Evolutionary conservation across 352 stramenopile genomes (phyloP).

Genomic region (Phytophthora kernoviae): DNA sequence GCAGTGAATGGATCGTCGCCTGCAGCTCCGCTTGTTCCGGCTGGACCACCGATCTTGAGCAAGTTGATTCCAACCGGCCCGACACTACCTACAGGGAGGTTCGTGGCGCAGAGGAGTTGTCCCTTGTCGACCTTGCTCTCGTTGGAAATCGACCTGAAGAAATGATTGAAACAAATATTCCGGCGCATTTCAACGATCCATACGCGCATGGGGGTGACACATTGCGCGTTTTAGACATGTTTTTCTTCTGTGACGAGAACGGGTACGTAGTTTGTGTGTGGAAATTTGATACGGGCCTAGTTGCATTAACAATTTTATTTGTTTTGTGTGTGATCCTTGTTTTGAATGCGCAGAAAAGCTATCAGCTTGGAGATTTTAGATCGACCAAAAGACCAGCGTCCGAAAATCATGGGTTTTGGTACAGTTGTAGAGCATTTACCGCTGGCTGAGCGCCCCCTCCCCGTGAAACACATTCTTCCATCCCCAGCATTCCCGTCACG

Average conservation of each 20-base stretch:
- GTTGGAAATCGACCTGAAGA: constrained; percentile 44
- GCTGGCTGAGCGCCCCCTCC: constrained; percentile 58
- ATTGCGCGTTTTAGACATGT: constrained; percentile 80
- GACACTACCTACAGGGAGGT: constrained; percentile 66
- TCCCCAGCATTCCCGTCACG: constrained; percentile 77
- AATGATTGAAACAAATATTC: constrained; percentile 63
- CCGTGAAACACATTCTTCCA: constrained; percentile 69
- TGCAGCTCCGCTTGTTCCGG: background rate
- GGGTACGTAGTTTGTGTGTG: constrained; percentile 46
- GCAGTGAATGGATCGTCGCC: constrained; percentile 8
- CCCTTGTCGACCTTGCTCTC: constrained; percentile 41
- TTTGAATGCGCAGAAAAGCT: constrained; percentile 44
- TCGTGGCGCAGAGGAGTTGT: constrained; percentile 61
- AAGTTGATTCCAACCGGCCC: constrained; percentile 67
- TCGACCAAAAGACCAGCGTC: constrained; percentile 69
- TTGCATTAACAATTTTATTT: constrained; percentile 6
- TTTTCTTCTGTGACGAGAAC: constrained; percentile 88
- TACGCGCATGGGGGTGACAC: constrained; percentile 67
- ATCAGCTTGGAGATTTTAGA: constrained; percentile 86
- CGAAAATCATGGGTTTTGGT: constrained; percentile 85
- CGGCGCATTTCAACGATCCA: constrained; percentile 68
- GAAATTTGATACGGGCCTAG: background rate
- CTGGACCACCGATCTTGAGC: constrained; percentile 39
- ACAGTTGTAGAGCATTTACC: constrained; percentile 81
- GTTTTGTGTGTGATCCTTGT: background rate